These are phyloP conservation scores for Oropetium thomaeum DNA, from an alignment of 176 grass and related monocot species.

Conservation along the genomic window DNA sequence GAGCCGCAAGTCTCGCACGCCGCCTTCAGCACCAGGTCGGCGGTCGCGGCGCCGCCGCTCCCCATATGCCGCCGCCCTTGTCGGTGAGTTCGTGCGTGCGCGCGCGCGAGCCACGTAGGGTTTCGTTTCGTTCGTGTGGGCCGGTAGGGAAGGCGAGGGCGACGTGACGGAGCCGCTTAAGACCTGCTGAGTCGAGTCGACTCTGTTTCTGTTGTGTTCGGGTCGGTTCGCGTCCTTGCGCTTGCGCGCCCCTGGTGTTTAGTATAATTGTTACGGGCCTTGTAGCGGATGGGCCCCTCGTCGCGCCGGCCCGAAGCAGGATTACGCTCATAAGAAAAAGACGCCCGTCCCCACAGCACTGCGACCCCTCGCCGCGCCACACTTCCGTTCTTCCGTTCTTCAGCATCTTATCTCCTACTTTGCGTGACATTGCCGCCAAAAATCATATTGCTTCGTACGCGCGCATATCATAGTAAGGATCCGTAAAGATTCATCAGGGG, in stretches of 20 bases:
- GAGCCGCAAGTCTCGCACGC: slow-evolving; percentile 57
- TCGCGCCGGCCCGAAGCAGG: background rate
- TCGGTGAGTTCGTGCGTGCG: background rate
- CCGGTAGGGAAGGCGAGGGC: background rate
- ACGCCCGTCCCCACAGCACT: too few relatives aligned
- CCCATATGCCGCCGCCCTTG: background rate
- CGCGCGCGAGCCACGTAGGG: slow-evolving; percentile 16
- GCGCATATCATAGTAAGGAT: background rate
- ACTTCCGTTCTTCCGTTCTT: too few relatives aligned
- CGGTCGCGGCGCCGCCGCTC: slow-evolving; percentile 9
- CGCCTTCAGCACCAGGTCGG: slow-evolving; percentile 57
- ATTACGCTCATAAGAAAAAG: background rate
- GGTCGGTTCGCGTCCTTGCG: too few relatives aligned
- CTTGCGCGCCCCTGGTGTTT: too few relatives aligned
- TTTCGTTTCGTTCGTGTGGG: slow-evolving; percentile 25
- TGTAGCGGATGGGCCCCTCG: background rate
- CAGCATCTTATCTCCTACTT: background rate
- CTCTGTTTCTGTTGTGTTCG: background rate
- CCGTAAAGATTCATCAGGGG: background rate
- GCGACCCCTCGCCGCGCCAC: background rate
- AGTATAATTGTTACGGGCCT: too few relatives aligned
- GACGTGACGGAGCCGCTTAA: background rate
- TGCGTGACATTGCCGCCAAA: background rate
- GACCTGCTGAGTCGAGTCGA: background rate
- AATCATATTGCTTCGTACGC: background rate